Evolutionary conservation across 2,329 filamentous ascomycete species (phyloP).

Genomic region (Aureobasidium pullulans): DNA sequence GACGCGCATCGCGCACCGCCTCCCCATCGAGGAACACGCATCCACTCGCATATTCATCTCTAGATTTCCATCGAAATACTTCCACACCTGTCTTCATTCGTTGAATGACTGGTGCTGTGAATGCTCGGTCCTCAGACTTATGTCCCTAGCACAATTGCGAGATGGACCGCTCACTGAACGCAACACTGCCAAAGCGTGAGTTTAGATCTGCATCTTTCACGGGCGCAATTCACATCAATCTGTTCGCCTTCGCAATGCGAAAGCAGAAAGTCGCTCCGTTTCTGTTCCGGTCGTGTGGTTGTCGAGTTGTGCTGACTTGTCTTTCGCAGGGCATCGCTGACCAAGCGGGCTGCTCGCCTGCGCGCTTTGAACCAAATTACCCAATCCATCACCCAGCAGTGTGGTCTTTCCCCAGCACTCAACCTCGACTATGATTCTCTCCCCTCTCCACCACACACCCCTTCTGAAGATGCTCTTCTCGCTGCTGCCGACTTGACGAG

Average conservation of each 20-base stretch:
- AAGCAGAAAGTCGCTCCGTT: conserved; percentile 34
- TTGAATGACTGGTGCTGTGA: conserved; percentile 42
- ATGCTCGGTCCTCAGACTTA: conserved; percentile 34
- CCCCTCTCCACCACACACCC: conserved; percentile 30
- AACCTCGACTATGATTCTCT: conserved; percentile 48
- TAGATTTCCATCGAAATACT: conserved; percentile 2
- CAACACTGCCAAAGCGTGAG: conserved; percentile 39
- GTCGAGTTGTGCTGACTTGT: conserved; percentile 30
- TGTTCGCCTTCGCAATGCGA: conserved; percentile 27
- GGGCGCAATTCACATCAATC: conserved; percentile 26
- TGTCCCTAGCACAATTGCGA: conserved; percentile 41
- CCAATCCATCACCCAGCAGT: conserved; percentile 47
- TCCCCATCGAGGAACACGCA: conserved; percentile 1
- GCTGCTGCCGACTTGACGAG: conserved; percentile 51
- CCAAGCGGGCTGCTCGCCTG: conserved; percentile 84
- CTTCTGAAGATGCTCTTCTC: conserved; percentile 47
- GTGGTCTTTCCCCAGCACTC: conserved; percentile 21
- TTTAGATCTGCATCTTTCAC: conserved; percentile 23
- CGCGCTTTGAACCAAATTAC: conserved; percentile 77
- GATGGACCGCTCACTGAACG: conserved; percentile 34
- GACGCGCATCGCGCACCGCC: neutral
- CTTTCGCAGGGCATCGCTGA: conserved; percentile 45
- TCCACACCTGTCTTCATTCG: conserved; percentile 17
- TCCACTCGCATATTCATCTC: conserved; percentile 6
- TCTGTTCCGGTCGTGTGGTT: conserved; percentile 30